phyloP scores from a whole-genome alignment of 2,329 filamentous ascomycete species.

The Epichloe bromicola region DNA sequence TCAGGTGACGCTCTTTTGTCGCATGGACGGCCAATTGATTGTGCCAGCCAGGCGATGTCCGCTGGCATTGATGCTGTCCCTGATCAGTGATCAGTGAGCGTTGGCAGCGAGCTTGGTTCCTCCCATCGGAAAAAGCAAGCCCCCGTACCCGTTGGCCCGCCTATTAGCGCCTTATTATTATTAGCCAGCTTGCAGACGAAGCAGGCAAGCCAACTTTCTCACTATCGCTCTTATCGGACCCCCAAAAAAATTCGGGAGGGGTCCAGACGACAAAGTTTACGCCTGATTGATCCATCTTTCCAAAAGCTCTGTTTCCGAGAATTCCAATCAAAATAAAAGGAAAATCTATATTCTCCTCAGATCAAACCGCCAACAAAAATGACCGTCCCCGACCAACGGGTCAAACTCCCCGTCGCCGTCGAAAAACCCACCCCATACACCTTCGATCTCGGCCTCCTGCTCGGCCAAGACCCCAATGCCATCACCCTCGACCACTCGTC shows the following conservation, averaged over 20 bases:
- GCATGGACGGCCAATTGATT: conserved; percentile 18
- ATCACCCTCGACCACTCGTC: conserved; percentile 40
- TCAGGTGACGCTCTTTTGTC: background rate
- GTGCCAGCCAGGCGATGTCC: conserved; percentile 12
- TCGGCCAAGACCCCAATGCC: conserved; percentile 80
- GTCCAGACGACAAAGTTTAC: background rate
- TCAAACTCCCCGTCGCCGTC: conserved; percentile 50
- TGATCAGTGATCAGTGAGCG: too few species aligned
- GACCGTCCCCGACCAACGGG: conserved; percentile 24
- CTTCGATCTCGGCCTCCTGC: conserved; percentile 81
- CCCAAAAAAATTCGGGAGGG: background rate
- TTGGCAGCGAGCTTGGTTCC: too few species aligned
- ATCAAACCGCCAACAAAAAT: conserved; percentile 12
- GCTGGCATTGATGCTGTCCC: too few species aligned
- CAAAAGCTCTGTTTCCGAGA: background rate
- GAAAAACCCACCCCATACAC: conserved; percentile 80
- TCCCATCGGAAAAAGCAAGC: too few species aligned
- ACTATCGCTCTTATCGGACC: background rate
- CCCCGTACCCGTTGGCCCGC: too few species aligned
- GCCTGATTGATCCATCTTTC: background rate
- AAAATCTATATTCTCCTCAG: background rate
- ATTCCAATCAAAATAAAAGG: background rate
- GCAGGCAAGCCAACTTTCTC: too few species aligned
- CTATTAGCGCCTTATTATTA: too few species aligned
- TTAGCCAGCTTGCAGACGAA: too few species aligned